phyloP scores from a whole-genome alignment of 1,284 basidiomycete genomes.

The Caloboletus firmus region DNA sequence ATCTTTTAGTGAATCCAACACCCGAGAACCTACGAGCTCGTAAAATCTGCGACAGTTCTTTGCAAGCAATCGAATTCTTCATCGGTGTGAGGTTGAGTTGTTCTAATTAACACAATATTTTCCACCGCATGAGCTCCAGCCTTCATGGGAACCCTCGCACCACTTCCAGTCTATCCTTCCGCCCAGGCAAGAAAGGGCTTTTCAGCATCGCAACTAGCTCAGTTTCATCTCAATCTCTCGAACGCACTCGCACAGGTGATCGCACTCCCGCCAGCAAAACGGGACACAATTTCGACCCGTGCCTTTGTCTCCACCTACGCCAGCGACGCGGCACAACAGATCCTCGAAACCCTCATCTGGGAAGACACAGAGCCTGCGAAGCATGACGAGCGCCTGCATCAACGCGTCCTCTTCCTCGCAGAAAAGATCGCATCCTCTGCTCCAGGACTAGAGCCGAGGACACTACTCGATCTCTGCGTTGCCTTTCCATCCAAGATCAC shows the following conservation, averaged over 20 bases:
- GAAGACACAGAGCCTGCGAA: slow-evolving; percentile 30
- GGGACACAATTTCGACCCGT: slow-evolving; percentile 44
- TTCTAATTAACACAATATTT: neutral
- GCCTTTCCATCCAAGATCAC: slow-evolving; percentile 50
- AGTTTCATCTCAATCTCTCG: slow-evolving; percentile 49
- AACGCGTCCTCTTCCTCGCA: slow-evolving; percentile 54
- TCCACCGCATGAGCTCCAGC: neutral
- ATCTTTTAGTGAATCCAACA: no score
- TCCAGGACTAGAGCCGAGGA: slow-evolving; percentile 48
- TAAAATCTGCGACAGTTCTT: neutral
- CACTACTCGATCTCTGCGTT: slow-evolving; percentile 62
- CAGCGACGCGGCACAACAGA: slow-evolving; percentile 50
- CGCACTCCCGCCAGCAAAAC: slow-evolving; percentile 47
- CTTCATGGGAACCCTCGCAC: slow-evolving; percentile 24
- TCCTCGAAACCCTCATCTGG: slow-evolving; percentile 61
- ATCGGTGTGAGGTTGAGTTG: neutral
- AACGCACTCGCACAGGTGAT: slow-evolving; percentile 47
- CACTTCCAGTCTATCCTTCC: slow-evolving; percentile 55
- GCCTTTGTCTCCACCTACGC: slow-evolving; percentile 59
- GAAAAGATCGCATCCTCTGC: slow-evolving; percentile 46
- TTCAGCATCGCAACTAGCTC: slow-evolving; percentile 53
- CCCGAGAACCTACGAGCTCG: neutral
- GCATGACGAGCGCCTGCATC: slow-evolving; percentile 48
- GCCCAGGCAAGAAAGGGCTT: slow-evolving; percentile 47
- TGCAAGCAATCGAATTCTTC: neutral